These are phyloP conservation scores for Trichophyton verrucosum DNA, from an alignment of 2,329 filamentous ascomycete genomes.

Conservation along the genomic window DNA sequence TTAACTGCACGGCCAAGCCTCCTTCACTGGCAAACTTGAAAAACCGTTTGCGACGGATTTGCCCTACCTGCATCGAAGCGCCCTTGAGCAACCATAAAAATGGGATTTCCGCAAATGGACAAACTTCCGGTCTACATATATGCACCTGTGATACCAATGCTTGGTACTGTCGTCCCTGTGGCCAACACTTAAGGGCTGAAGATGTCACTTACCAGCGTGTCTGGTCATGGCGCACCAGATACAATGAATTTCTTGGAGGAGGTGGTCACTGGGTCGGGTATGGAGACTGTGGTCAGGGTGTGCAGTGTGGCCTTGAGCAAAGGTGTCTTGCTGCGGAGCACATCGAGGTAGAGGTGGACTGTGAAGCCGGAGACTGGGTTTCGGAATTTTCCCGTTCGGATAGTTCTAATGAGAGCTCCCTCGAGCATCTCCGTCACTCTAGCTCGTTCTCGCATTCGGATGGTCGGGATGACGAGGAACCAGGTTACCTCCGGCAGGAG, in stretches of 20 bases:
- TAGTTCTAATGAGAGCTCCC: conserved; percentile 16
- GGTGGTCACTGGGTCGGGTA: conserved; percentile 74
- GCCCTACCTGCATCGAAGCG: conserved; percentile 58
- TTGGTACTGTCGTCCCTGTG: conserved; percentile 80
- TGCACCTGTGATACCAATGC: conserved; percentile 46
- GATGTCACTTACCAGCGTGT: conserved; percentile 53
- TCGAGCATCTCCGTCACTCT: conserved; percentile 11
- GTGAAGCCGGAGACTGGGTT: conserved; percentile 62
- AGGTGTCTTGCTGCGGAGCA: conserved; percentile 63
- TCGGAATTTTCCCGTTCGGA: conserved; percentile 29
- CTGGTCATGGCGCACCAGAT: conserved; percentile 82
- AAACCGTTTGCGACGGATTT: conserved; percentile 69
- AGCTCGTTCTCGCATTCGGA: conserved; percentile 12
- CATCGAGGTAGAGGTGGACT: conserved; percentile 74
- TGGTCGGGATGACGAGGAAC: conserved; percentile 29
- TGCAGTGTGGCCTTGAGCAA: conserved; percentile 71
- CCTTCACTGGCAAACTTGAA: conserved; percentile 55
- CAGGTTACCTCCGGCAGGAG: conserved; percentile 75
- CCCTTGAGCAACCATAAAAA: conserved; percentile 41
- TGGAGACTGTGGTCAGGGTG: conserved; percentile 75
- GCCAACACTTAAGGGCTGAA: conserved; percentile 49
- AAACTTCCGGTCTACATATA: conserved; percentile 36
- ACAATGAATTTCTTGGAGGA: conserved; percentile 64
- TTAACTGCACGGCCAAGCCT: conserved; percentile 83
- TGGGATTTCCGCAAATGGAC: background rate